Evolutionary conservation across 768 basidiomycete species (phyloP).

Genomic region (Russula griseocarnosa): DNA sequence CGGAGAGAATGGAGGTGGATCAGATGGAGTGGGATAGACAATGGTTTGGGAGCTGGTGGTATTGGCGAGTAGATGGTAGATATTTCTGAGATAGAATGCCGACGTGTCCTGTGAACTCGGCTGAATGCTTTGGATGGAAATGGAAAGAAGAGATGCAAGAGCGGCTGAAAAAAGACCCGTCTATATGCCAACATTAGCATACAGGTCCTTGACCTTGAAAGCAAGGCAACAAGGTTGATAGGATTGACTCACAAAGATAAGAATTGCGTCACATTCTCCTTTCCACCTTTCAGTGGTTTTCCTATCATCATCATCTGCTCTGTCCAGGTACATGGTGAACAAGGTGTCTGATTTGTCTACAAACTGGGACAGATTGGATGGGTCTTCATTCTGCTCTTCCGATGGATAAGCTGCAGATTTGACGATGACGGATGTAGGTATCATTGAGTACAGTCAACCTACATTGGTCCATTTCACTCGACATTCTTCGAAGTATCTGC

Average conservation of each 20-base stretch:
- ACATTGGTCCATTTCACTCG: neutral
- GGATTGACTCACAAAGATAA: slow-evolving; percentile 15
- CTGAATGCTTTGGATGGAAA: slow-evolving; percentile 15
- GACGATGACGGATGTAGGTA: no score
- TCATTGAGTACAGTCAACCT: no score
- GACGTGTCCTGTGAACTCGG: slow-evolving; percentile 6
- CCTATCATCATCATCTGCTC: slow-evolving; percentile 17
- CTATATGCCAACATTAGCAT: neutral
- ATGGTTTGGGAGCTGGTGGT: neutral
- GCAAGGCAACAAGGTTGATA: neutral
- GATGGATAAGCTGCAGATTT: neutral
- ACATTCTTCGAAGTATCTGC: no score
- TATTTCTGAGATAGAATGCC: slow-evolving; percentile 11
- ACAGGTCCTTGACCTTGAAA: no score
- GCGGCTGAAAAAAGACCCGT: slow-evolving; percentile 26
- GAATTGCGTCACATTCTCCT: slow-evolving; percentile 22
- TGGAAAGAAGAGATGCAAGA: slow-evolving; percentile 18
- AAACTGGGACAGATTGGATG: neutral
- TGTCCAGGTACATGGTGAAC: slow-evolving; percentile 21
- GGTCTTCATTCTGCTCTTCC: neutral
- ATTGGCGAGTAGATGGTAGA: slow-evolving; percentile 4
- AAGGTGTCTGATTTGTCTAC: slow-evolving; percentile 7
- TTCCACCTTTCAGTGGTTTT: slow-evolving; percentile 22
- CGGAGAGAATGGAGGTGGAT: slow-evolving; percentile 19
- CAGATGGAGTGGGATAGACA: neutral